Evolutionary conservation across 176 grass and related monocot genomes (phyloP).

Genomic region (Juncus inflexus): DNA sequence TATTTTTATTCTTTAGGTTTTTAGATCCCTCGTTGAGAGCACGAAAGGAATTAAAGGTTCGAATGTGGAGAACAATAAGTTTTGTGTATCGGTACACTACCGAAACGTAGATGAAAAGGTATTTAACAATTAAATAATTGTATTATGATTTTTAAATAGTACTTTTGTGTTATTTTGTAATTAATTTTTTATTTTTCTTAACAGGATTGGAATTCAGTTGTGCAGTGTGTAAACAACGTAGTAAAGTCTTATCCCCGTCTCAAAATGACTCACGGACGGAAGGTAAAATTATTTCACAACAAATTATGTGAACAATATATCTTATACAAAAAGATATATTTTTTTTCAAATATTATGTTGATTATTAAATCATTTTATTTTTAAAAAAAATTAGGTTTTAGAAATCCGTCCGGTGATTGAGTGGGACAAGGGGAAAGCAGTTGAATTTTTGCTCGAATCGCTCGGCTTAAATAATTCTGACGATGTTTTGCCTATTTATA

Average conservation of each 20-base stretch:
- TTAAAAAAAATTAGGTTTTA: conserved; percentile 57
- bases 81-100: conserved; percentile 91
- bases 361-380: neutral
- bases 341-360: neutral
- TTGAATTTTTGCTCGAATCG: conserved; percentile 79
- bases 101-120: conserved; percentile 86
- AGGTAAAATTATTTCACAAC: conserved; percentile 36
- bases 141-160: neutral
- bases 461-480: conserved; percentile 46
- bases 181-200: neutral
- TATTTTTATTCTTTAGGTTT: conserved; percentile 43
- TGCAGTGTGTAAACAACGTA: conserved; percentile 43
- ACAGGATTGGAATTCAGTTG: conserved; percentile 66
- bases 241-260: conserved; percentile 60
- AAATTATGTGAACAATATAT: neutral
- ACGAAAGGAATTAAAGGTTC: conserved; percentile 56
- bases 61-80: conserved; percentile 87
- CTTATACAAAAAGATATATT: neutral
- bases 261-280: conserved; percentile 75
- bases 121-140: neutral
- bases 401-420: conserved; percentile 88
- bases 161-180: neutral
- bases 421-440: conserved; percentile 96
- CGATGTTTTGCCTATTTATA: conserved; percentile 75
- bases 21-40: conserved; percentile 54